These are phyloP conservation scores for Cairneyella variabilis DNA, from an alignment of 495 filamentous ascomycete species.

Conservation along the genomic window DNA sequence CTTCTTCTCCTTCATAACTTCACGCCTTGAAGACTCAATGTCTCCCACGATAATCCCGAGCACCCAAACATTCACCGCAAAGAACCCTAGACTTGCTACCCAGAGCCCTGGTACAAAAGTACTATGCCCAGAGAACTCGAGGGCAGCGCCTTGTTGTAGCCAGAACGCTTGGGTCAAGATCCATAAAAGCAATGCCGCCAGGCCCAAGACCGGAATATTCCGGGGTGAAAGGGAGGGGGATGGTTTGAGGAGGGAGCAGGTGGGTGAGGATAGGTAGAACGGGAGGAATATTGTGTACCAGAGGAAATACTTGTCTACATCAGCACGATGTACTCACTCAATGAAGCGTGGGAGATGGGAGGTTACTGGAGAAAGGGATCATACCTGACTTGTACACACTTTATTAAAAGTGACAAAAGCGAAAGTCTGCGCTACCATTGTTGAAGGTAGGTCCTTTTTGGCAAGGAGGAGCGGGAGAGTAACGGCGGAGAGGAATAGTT, in stretches of 20 bases:
- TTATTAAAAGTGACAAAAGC: conserved; percentile 98
- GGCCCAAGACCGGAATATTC: conserved; percentile 46
- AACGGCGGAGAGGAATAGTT: conserved; percentile 72
- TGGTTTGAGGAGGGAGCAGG: conserved; percentile 62
- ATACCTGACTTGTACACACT: conserved; percentile 94
- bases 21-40: conserved; percentile 36
- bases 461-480: conserved; percentile 75
- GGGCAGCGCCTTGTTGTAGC: conserved; percentile 82
- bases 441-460: conserved; percentile 73
- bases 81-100: conserved; percentile 70
- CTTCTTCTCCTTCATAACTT: too few species aligned
- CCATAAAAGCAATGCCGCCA: conserved; percentile 66
- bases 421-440: conserved; percentile 99
- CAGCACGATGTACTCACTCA: neutral
- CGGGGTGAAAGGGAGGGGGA: conserved; percentile 67
- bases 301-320: conserved; percentile 73
- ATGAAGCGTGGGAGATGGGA: neutral
- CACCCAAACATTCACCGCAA: conserved; percentile 82
- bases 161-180: conserved; percentile 68
- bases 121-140: conserved; percentile 86
- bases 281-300: conserved; percentile 96
- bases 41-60: conserved; percentile 75
- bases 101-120: conserved; percentile 85
- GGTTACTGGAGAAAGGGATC: conserved; percentile 8
- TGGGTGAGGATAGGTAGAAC: conserved; percentile 67